Evolutionary conservation across 2,329 filamentous ascomycete genomes (phyloP), one percentile per base, ranked within the genome.

Genomic region (Alternaria incomplexa): DNA sequence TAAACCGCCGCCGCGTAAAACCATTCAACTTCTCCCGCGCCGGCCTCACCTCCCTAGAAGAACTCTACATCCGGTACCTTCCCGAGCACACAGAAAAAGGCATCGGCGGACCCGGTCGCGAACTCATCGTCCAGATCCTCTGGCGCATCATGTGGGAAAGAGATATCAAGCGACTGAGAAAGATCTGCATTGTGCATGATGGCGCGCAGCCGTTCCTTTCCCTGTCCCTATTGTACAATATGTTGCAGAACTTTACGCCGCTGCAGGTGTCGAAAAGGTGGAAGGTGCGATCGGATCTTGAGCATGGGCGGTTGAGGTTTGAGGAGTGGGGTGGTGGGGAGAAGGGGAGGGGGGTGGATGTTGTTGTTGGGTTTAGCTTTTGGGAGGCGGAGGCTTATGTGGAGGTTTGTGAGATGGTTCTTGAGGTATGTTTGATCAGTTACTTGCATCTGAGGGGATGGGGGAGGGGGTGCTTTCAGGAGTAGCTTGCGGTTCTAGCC

Each of bases 181-280:
- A 63, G 12, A 64, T 72, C 2, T 63, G 67, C n/a, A 43, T 71
- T 22, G 61, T 70, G 5, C 69, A 73, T 30, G 59, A 65, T 36
- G 61, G 63, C 1, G 30, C 56, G 10, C 44, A 67, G 58, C 59
- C 50, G 3, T 20, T 46, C 58, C 30, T 63, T 43, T 51, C 58
- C 11, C 50, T 63, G 15, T 30, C 57, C 3, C n/a, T 62, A 48
- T 12, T 56, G 7, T 10, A 56, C 15, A 52, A 45, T 1, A 59
- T 59, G 48, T 56, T 69, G 46, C 13, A 53, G 23, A 58, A 51
- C 5, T 65, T 56, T 23, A 50, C 23, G 8, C 53, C 56, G 50
- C 45, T 61, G 10, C 43, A 43, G 6, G 28, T 43, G 30, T 63
- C 62, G 36, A 57, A 32, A 15, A 30, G 43, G 11, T 67, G 67